Base-by-base conservation (phyloP, 495 filamentous ascomycete genomes). In the Aspergillus ostianus region DNA sequence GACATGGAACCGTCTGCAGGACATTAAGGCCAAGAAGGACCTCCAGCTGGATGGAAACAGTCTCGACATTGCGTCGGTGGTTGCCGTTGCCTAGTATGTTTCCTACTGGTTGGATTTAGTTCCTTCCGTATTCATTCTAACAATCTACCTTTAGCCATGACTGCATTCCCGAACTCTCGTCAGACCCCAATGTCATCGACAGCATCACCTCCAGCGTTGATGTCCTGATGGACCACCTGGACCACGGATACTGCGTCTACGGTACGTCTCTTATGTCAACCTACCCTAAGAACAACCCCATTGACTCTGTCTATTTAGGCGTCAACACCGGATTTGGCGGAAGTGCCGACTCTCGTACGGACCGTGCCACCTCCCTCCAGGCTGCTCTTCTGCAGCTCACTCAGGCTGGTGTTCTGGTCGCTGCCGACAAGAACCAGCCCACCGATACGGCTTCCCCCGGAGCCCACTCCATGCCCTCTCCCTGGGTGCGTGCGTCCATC, bases 241-340 rank as follows among this genome's bases (percentile, higher is more conserved):
- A 66, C 18, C 26, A 61, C 3, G 64, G 64, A 2, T 57, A 58
- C 45, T 63, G 57, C 20, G 55, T 66, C 8, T 66, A 66, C 51
- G 64, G 64, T 66, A 53, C 20, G 54, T 55, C 10, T 12, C 17
- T 48, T 21, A 18, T 48, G 46, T 13, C 46, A 0, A 19, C 12
- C 7, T 18, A n/a, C 21, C n/a, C 21, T 12, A 8, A 7, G 18
- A 9, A 9, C 47, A 21, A 10, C 47, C 9, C 1, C 10, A 10
- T n/a, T 48, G 13, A 48, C 46, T 21, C 10, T 48, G 21, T 48
- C 46, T 21, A 1, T 27, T 1, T 9, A 52, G 85, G 85, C 3
- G 84, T 88, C 60, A 88, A 84, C 64, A 87, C 85, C 2, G 85
- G 85, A n/a, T 86, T 86, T 53, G 85, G 85, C 17, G 85, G 84